These are phyloP conservation scores for Suillus sp. DNA, from an alignment of 768 basidiomycete genomes.

Conservation along the genomic window DNA sequence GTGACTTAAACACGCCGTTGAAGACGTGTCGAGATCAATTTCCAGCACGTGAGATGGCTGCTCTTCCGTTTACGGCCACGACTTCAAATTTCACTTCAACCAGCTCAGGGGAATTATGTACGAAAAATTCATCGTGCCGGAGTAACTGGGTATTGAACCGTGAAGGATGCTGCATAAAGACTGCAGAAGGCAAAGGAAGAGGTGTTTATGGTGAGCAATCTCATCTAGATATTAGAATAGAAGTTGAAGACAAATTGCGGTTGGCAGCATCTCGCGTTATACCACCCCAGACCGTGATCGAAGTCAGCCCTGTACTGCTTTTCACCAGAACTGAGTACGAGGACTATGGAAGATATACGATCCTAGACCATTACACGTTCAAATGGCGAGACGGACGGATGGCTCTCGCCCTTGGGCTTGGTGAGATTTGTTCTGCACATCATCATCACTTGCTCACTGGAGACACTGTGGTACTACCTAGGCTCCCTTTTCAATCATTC, in stretches of 20 bases:
- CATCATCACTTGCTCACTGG: background rate
- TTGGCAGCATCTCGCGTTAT: conserved; percentile 26
- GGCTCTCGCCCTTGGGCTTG: conserved; percentile 79
- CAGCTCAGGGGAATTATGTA: background rate
- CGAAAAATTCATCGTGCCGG: background rate
- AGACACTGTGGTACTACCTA: conserved; percentile 25
- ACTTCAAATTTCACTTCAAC: background rate
- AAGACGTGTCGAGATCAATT: conserved; percentile 1
- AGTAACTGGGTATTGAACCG: conserved; percentile 40
- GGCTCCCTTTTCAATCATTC: conserved; percentile 87
- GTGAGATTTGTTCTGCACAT: conserved; percentile 40
- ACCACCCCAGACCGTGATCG: conserved; percentile 66
- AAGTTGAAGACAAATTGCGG: conserved; percentile 30
- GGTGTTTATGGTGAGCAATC: conserved; percentile 60
- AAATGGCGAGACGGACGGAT: conserved; percentile 72
- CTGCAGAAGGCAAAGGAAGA: conserved; percentile 52
- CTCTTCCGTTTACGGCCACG: conserved; percentile 21
- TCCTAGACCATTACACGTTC: conserved; percentile 77
- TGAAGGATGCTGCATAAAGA: conserved; percentile 50
- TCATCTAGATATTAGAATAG: background rate
- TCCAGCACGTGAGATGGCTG: conserved; percentile 16
- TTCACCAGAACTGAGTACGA: conserved; percentile 72
- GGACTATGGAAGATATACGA: conserved; percentile 59
- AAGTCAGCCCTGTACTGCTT: conserved; percentile 84
- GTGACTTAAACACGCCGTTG: background rate